A percentile compares a stretch with the other conserved stretches of the same genome.
phyloP scores from a whole-genome alignment of 2,329 filamentous ascomycete species.

The Fusarium longipes region DNA sequence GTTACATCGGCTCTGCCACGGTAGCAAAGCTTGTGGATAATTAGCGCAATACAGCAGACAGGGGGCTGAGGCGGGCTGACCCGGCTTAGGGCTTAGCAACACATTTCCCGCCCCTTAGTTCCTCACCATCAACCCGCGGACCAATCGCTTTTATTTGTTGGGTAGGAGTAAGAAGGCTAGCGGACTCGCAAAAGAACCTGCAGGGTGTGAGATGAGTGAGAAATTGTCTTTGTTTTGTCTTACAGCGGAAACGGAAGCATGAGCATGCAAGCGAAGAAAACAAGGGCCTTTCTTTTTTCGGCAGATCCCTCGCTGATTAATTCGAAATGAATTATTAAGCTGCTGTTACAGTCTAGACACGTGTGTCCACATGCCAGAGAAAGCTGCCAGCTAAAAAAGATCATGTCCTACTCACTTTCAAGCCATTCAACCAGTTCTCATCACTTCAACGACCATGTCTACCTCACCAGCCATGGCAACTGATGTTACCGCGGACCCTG shows the following conservation, averaged over 20 bases:
- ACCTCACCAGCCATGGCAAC: background rate
- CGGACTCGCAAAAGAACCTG: constrained; percentile 8
- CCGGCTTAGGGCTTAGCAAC: background rate
- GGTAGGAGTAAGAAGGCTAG: background rate
- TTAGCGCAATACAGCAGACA: background rate
- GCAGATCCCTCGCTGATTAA: constrained; percentile 8
- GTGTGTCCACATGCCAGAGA: background rate
- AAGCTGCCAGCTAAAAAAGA: background rate
- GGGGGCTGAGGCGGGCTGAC: background rate
- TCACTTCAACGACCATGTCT: constrained; percentile 5
- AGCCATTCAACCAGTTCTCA: background rate
- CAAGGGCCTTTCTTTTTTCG: constrained; percentile 1
- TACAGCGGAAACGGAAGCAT: background rate
- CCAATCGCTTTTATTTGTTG: background rate
- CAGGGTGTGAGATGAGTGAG: constrained; percentile 2
- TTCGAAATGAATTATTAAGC: constrained; percentile 11
- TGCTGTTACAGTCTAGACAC: background rate
- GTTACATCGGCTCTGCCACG: background rate
- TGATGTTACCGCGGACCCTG: background rate
- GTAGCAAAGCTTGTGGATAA: background rate
- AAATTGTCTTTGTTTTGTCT: background rate
- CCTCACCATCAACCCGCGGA: background rate
- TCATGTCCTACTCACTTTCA: constrained; percentile 2
- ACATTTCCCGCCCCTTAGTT: background rate
- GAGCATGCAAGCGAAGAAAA: constrained; percentile 3